Base-by-base conservation (phyloP, 176 grass and related monocot genomes). In the Musa beccarii region DNA sequence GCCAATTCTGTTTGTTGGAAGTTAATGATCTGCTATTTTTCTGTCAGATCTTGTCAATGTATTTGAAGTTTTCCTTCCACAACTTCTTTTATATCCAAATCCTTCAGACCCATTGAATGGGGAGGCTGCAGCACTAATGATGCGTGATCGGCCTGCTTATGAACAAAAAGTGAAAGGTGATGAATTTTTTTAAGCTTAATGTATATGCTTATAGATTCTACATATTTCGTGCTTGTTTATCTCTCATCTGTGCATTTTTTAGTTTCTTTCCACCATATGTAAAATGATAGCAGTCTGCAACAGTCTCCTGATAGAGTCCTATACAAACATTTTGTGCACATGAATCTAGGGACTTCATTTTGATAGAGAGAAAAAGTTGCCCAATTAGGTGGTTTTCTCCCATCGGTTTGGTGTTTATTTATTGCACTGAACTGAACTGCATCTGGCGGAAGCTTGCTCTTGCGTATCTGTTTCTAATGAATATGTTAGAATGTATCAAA, bases 151-250 rank as follows among this genome's bases (percentile, higher is more conserved):
- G 62, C 54, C 73, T 75, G 54, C 73, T 49, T 75, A 75, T 61
- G 73, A 75, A 59, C 53, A 57, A 75, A 75, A 75, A 62, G 73
- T 75, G 55, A 61, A 75, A 75, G 73, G 73, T 75, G 54, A 49
- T 12, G 21, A 9, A 24, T 29, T 25, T 25, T 57, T 55, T 22
- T 25, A 29, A 66, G 10, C 21, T 25, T 25, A 66, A 66, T 12
- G 63, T 66, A 11, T 29, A 25, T 25, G 11, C 29, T 66, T 11
- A 25, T 66, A 12, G 63, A 1, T 66, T 65, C 21, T 10, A 65
- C 3, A 65, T 10, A 9, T 64, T 22, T 10, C 10, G 2, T 64
- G 20, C 20, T 13, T 25, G 21, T 64, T 22, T 66, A 24, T 24
- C 63, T 11, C 63, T 66, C 22, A 66, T 66, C 11, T 66, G 4